These are phyloP conservation scores for Fusarium praegraminearum DNA, from an alignment of 2,329 filamentous ascomycete species.

Conservation along the genomic window DNA sequence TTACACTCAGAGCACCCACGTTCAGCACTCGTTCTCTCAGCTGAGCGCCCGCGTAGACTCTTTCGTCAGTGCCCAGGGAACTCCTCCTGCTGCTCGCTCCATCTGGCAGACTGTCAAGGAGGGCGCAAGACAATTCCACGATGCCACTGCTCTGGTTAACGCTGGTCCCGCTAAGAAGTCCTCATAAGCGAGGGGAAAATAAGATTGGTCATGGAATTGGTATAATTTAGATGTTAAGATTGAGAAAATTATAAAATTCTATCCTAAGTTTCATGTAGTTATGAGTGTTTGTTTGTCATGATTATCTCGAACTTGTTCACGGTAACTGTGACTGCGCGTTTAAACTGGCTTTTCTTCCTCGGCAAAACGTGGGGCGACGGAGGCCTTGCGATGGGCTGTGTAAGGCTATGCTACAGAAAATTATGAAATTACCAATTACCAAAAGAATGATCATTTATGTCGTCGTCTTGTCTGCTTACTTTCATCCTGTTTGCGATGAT, in stretches of 20 bases:
- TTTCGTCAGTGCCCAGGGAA: constrained; percentile 85
- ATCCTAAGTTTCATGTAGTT: neutral
- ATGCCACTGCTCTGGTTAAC: constrained; percentile 77
- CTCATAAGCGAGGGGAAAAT: constrained; percentile 49
- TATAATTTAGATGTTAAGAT: constrained; percentile 4
- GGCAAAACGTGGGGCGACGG: neutral
- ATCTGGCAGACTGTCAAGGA: constrained; percentile 85
- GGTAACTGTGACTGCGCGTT: neutral
- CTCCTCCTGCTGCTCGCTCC: constrained; percentile 81
- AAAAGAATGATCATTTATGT: neutral
- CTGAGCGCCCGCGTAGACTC: constrained; percentile 82
- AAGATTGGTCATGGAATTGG: constrained; percentile 1
- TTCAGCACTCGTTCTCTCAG: constrained; percentile 83
- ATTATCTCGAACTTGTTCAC: too few species aligned
- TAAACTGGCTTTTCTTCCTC: neutral
- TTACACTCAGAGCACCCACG: constrained; percentile 89
- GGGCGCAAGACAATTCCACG: constrained; percentile 77
- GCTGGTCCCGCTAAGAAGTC: constrained; percentile 67
- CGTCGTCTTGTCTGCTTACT: neutral
- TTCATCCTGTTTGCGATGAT: constrained; percentile 16
- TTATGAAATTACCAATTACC: neutral
- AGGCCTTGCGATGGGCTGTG: neutral
- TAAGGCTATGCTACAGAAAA: neutral
- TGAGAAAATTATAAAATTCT: constrained; percentile 6
- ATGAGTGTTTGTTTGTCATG: neutral